Evolutionary conservation across 139 green algal species (phyloP).

Genomic region (Chlamydomonas incerta): DNA sequence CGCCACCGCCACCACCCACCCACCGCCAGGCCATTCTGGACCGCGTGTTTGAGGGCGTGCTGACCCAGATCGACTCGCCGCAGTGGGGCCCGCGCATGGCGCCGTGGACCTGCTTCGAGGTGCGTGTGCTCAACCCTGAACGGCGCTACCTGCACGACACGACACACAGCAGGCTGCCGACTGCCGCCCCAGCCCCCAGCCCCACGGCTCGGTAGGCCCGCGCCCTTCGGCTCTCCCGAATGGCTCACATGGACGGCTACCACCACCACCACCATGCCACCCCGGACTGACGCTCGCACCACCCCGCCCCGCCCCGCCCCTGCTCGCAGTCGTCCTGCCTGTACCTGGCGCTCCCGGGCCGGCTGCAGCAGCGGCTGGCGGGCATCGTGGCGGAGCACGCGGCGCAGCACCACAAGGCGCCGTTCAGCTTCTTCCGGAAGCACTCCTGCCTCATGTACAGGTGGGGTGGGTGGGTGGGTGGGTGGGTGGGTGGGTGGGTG

Average conservation of each 20-base stretch:
- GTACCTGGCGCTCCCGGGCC: conserved; percentile 16
- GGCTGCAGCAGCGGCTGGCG: conserved; percentile 26
- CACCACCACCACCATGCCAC: too few species aligned
- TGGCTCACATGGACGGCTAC: too few species aligned
- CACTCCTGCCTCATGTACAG: conserved; percentile 50
- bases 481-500: not conserved
- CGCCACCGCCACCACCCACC: not conserved
- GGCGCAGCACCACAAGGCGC: conserved; percentile 20
- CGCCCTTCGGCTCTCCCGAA: too few species aligned
- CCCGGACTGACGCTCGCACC: too few species aligned
- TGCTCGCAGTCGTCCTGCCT: conserved; percentile 30
- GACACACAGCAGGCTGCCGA: too few species aligned
- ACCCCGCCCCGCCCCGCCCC: not conserved
- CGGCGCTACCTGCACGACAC: too few species aligned
- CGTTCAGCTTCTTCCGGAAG: conserved; percentile 42
- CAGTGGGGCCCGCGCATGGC: conserved; percentile 5
- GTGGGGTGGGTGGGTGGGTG: not conserved
- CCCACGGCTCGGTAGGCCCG: not conserved
- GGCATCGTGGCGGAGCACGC: conserved; percentile 12
- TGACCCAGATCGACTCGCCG: not conserved
- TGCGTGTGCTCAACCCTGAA: too few species aligned
- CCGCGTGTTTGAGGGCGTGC: conserved; percentile 33
- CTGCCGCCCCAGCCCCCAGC: not conserved
- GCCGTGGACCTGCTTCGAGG: conserved; percentile 37
- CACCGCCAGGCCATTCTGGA: conserved; percentile 27